Evolutionary conservation across 2,329 filamentous ascomycete species (phyloP), one percentile per base, ranked within the genome.

Genomic region (Apiospora arundinis): DNA sequence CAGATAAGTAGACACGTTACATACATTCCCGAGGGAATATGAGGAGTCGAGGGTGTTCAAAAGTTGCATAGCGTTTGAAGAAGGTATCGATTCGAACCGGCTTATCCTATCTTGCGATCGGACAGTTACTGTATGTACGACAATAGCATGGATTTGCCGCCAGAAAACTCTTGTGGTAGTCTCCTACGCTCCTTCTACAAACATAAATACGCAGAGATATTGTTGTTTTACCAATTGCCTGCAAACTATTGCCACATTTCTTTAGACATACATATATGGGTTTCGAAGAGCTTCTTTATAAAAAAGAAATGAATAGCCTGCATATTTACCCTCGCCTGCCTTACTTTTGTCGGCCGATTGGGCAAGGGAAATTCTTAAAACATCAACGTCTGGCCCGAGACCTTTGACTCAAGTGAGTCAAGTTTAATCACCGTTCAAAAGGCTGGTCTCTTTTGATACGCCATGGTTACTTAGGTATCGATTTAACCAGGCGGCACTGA

Each of bases 301-400:
- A n/a, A 11, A 11, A 60, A 60, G 8, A 60, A 32, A 60, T 21
- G 52, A 18, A 21, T 7, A 8, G 40, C 9, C 3, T 28, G 28
- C 6, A 63, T 40, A 12, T 0, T n/a, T 21, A 40, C 40, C 18
- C 18, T 12, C 16, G 18, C n/a, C 56, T 40, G 8, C 4, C 4
- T 32, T 40, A 8, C 8, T 63, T 40, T 7, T 63, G 21, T 40
- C 56, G 32, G 32, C 28, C 28, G 56, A 21, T 40, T 63, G 18
- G 56, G 32, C 56, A 63, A 63, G 56, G 56, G 18, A 40, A 63
- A 40, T 63, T 40, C 40, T n/a, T 63, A 40, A 63, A 63, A 63
- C 56, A 63, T 40, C 9, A 40, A 40, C 56, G 56, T 63, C 28
- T 40, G 9, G 37, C 23, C 56, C 56, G 56, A 40, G 56, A 63